Evolutionary conservation across 371 early-diverging fungal genomes (phyloP).

Genomic region (Mucor mucedo): DNA sequence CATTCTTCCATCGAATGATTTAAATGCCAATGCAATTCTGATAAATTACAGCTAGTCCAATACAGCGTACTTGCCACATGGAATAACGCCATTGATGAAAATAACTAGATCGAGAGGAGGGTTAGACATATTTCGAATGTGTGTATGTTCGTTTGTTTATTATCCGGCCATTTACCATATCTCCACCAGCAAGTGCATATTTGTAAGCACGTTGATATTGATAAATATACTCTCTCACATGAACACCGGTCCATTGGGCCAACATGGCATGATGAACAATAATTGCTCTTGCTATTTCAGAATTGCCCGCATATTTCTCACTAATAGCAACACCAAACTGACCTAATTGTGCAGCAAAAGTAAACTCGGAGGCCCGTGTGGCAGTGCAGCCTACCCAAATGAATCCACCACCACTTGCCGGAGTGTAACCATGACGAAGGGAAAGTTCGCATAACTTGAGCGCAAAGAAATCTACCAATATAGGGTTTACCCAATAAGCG

Average conservation of each 20-base stretch:
- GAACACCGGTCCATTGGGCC: slow-evolving; percentile 46
- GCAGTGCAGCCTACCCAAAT: slow-evolving; percentile 47
- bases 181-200: slow-evolving; percentile 48
- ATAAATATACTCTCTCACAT: slow-evolving; percentile 35
- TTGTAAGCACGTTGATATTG: slow-evolving; percentile 47
- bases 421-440: slow-evolving; percentile 35
- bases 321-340: slow-evolving; percentile 40
- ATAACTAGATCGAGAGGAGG: slow-evolving; percentile 24
- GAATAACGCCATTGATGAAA: slow-evolving; percentile 45
- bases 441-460: slow-evolving; percentile 47
- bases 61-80: slow-evolving; percentile 37
- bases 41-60: slow-evolving; percentile 42
- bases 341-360: slow-evolving; percentile 43
- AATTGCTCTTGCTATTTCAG: slow-evolving; percentile 48
- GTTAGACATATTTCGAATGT: neutral
- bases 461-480: slow-evolving; percentile 39
- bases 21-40: slow-evolving; percentile 39
- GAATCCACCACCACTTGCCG: slow-evolving; percentile 47
- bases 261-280: slow-evolving; percentile 40
- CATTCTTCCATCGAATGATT: slow-evolving; percentile 44
- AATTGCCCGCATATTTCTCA: slow-evolving; percentile 44
- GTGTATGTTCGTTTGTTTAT: too few relatives aligned
- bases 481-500: slow-evolving; percentile 48
- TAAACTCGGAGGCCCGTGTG: slow-evolving; percentile 35
- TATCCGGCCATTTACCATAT: slow-evolving; percentile 28